Conservation (phyloP, 2,329 filamentous ascomycete species). For the Cladosporium sphaerospermum region DNA sequence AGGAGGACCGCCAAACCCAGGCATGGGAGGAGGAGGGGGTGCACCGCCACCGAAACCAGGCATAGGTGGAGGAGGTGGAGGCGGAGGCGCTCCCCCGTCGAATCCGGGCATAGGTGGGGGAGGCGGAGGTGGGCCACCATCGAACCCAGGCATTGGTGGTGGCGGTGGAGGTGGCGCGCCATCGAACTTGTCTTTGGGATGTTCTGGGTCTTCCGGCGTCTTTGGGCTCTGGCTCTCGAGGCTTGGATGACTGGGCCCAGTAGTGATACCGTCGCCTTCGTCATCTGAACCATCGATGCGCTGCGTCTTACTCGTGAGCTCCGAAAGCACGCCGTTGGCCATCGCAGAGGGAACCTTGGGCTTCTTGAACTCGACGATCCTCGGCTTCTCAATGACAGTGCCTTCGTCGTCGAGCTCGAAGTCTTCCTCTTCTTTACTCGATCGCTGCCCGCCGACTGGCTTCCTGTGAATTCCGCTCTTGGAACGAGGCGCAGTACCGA, state of each 20-base stretch:
- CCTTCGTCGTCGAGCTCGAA: conserved; percentile 47
- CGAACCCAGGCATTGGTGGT: conserved; percentile 22
- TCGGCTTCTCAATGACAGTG: conserved; percentile 69
- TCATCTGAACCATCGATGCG: conserved; percentile 67
- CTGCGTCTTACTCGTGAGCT: conserved; percentile 72
- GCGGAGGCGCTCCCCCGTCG: conserved; percentile 34
- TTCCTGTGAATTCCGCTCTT: conserved; percentile 36
- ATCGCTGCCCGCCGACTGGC: conserved; percentile 20
- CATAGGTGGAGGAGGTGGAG: conserved; percentile 44
- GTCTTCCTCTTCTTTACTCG: conserved; percentile 7
- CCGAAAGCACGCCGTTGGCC: conserved; percentile 52
- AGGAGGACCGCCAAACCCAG: conserved; percentile 38
- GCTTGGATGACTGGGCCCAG: conserved; percentile 69
- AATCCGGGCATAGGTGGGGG: conserved; percentile 41
- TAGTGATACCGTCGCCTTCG: conserved; percentile 64
- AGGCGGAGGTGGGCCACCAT: conserved; percentile 30
- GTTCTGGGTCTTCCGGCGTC: conserved; percentile 57
- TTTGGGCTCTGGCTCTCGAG: conserved; percentile 64
- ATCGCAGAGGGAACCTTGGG: conserved; percentile 58
- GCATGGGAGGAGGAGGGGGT: conserved; percentile 39
- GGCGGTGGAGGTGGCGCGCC: conserved; percentile 39
- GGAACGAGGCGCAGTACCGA: conserved; percentile 42
- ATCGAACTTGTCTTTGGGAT: conserved; percentile 31
- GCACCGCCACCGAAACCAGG: conserved; percentile 37
- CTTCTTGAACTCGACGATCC: conserved; percentile 70